Conservation (phyloP, 2,329 filamentous ascomycete genomes). For the Didymosphaeria variabile region DNA sequence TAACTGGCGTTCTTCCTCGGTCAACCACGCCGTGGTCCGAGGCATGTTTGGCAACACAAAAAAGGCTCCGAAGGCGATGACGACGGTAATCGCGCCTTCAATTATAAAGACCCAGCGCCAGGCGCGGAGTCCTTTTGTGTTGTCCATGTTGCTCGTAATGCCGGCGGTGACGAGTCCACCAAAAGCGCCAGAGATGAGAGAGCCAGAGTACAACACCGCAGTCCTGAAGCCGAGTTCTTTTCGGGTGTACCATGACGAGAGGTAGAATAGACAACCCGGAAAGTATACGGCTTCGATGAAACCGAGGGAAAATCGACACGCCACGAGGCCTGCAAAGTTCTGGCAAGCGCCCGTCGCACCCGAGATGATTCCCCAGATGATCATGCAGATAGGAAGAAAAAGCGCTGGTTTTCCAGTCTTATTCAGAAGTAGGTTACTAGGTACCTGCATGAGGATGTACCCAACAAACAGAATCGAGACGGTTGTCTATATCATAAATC, state of each 20-base stretch:
- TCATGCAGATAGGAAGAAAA: constrained; percentile 53
- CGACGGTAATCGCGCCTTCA: constrained; percentile 72
- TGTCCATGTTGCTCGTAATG: constrained; percentile 72
- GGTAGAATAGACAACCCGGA: constrained; percentile 70
- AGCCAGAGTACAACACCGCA: constrained; percentile 72
- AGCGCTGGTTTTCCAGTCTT: constrained; percentile 50
- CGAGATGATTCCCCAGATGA: constrained; percentile 54
- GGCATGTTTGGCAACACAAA: constrained; percentile 75
- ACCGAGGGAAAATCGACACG: constrained; percentile 62
- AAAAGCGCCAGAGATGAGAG: constrained; percentile 75
- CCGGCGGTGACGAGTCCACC: constrained; percentile 69
- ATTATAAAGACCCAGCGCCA: constrained; percentile 77
- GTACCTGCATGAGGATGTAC: constrained; percentile 60
- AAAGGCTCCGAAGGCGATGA: constrained; percentile 65
- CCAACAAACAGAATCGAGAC: constrained; percentile 68
- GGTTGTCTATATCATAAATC: constrained; percentile 32
- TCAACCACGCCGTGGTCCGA: constrained; percentile 54
- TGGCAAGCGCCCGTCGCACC: constrained; percentile 52
- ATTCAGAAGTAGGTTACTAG: constrained; percentile 58
- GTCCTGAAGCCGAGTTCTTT: constrained; percentile 73
- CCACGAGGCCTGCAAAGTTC: constrained; percentile 57
- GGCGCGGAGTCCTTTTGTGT: constrained; percentile 63
- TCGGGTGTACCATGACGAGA: constrained; percentile 74
- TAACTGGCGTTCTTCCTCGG: constrained; percentile 50
- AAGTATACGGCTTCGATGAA: constrained; percentile 63